Percentiles rank a stretch among this genome's conserved stretches.
Evolutionary conservation across 345 rosid genomes (phyloP).

Genomic region (Citrus medica): DNA sequence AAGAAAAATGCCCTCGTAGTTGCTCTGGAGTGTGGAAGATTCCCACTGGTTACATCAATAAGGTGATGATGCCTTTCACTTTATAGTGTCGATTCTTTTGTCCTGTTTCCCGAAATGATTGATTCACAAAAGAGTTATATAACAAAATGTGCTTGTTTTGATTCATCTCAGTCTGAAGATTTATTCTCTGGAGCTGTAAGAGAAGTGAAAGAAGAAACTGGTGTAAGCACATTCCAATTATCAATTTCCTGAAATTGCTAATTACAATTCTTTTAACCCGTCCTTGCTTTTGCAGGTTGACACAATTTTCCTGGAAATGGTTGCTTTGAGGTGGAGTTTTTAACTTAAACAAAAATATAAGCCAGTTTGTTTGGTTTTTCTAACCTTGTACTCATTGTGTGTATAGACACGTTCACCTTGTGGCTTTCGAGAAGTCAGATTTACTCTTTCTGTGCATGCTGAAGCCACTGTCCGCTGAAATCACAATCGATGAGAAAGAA

Average conservation of each 20-base stretch:
- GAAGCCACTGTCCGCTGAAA: conserved; percentile 38
- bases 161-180: conserved; percentile 43
- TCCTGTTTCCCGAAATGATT: neutral
- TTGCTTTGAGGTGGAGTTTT: conserved; percentile 42
- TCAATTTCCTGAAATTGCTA: neutral
- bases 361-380: neutral
- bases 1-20: conserved; percentile 40
- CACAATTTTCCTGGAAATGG: conserved; percentile 36
- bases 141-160: neutral
- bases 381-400: neutral
- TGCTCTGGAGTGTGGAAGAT: conserved; percentile 49
- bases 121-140: neutral
- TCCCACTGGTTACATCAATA: conserved; percentile 52
- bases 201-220: conserved; percentile 65
- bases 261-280: neutral
- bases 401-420: conserved; percentile 40
- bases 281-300: conserved; percentile 30
- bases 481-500: conserved; percentile 38
- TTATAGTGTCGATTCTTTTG: neutral
- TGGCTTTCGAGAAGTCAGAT: conserved; percentile 52
- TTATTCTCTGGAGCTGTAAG: conserved; percentile 44
- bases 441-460: conserved; percentile 46
- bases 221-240: conserved; percentile 22
- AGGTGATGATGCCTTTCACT: conserved; percentile 22
- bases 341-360: neutral